These are phyloP conservation scores for Amaranthus hypochondriacus DNA, from an alignment of 148 eudicot genomes.

Conservation along the genomic window DNA sequence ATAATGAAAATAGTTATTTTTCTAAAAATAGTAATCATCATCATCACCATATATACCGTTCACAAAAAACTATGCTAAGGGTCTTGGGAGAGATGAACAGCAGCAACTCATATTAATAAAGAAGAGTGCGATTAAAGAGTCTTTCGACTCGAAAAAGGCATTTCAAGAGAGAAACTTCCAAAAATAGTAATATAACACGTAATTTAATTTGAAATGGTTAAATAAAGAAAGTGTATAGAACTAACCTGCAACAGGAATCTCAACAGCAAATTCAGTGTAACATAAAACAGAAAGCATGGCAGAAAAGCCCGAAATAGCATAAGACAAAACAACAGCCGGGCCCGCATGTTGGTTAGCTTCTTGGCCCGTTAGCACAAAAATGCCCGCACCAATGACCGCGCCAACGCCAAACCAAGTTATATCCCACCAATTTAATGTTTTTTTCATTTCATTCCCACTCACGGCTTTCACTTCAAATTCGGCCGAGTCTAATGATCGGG, in stretches of 20 bases:
- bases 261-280: conserved; percentile 70
- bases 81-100: too few species aligned
- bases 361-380: conserved; percentile 69
- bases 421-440: conserved; percentile 60
- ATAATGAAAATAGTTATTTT: too few species aligned
- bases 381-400: conserved; percentile 68
- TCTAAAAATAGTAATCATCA: too few species aligned
- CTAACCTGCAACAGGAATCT: conserved; percentile 54
- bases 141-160: too few species aligned
- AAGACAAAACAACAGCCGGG: conserved; percentile 52
- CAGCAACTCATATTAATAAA: too few species aligned
- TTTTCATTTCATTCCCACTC: conserved; percentile 56
- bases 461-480: conserved; percentile 38
- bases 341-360: conserved; percentile 46
- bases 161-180: neutral
- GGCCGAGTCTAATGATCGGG: conserved; percentile 38
- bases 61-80: too few species aligned
- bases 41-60: too few species aligned
- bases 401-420: conserved; percentile 76
- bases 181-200: neutral
- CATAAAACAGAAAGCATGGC: conserved; percentile 68
- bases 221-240: neutral
- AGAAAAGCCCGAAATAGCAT: conserved; percentile 52
- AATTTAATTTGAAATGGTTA: neutral
- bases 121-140: too few species aligned